Base-by-base conservation (phyloP, 306 rosid genomes). In the Trifolium pratense region DNA sequence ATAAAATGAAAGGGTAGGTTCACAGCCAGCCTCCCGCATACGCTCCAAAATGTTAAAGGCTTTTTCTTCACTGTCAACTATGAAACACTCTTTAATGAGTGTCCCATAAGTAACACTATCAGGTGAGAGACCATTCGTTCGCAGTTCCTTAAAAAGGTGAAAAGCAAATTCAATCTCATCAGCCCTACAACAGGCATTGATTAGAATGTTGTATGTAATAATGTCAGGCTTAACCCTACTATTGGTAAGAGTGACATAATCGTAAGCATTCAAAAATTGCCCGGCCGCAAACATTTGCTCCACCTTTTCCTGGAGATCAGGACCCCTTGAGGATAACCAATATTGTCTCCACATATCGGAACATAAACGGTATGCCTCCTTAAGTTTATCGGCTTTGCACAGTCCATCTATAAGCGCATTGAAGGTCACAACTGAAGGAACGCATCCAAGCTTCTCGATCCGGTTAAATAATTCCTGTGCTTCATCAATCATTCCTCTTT, bases 331-430 rank as follows among this genome's bases (percentile, higher is more conserved):
- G 78, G 88, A 87, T 49, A 89, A 36, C 0, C 86, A 85, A 60
- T 94, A 96, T 34, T 74, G 85, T 91, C 62, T 88, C 69, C 96
- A 97, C 52, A 93, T 93, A 86, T 87, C 81, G 85, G 78, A 81
- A 52, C 89, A 81, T 65, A 93, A 51, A 58, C 84, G 80, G 49
- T 72, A 75, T 37, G 94, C 98, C 73, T 88, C 92, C 78, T 87
- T 75, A 17, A 84, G 81, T 75, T 76, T 23, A 7, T 85, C 77
- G 46, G 89, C 84, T 75, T 84, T 93, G 84, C 96, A 89, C 36
- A 93, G 87, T 82, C 91, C 96, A 81, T 89, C 70, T 60, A 93
- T 89, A 61, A 93, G 90, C 64, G 89, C 80, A 81, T 89, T 93
- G 85, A 93, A 91, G 76, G 97, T 89, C 49, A 79, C 87, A 40